Base-by-base conservation (phyloP, 2,329 filamentous ascomycete genomes). In the Fusarium sp. region DNA sequence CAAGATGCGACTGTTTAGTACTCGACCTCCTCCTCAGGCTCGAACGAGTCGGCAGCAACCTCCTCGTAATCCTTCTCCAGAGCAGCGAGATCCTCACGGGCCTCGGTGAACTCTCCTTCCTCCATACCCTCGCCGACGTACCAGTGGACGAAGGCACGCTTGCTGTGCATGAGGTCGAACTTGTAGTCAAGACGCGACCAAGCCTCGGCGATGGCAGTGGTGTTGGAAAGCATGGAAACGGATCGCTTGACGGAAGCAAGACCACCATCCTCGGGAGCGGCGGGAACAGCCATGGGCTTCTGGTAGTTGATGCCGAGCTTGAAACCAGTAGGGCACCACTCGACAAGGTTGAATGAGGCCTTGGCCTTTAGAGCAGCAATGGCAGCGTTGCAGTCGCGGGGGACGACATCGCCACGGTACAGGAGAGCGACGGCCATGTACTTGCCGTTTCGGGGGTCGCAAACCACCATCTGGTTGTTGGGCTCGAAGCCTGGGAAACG, bases 41-140 rank as follows among this genome's bases (percentile, higher is more conserved):
- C 86, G 73, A 86, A 85, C 75, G 92, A 93, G 83, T 95, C 93
- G 81, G 87, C 89, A 70, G 93, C 93, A 77, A 95, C 93, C 87
- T 95, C 93, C 84, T 95, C 93, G 81, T 96, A 96, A 79, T 96
- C 93, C 87, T 92, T 94, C 88, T 96, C 94, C 36, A 96, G 87
- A 56, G 94, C 94, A 72, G 94, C 94, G 70, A 96, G 87, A 82
- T 96, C 94, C 86, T 96, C 94, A 77, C 94, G 92, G 71, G 94
- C 94, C 84, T 96, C 94, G 72, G 92, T 93, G 86, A 96, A 96
- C 84, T 96, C 94, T 79, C 94, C 94, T 83, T 96, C 94, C 86
- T 96, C 94, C 94, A 96, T 96, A 85, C 94, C 94, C 86, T 96
- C 94, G 75, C 94, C 94, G 62, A 96, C 94, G 76, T 93, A 93